Evolutionary conservation across 371 early-diverging fungal species (phyloP).

Genomic region (Chytridiales sp.): DNA sequence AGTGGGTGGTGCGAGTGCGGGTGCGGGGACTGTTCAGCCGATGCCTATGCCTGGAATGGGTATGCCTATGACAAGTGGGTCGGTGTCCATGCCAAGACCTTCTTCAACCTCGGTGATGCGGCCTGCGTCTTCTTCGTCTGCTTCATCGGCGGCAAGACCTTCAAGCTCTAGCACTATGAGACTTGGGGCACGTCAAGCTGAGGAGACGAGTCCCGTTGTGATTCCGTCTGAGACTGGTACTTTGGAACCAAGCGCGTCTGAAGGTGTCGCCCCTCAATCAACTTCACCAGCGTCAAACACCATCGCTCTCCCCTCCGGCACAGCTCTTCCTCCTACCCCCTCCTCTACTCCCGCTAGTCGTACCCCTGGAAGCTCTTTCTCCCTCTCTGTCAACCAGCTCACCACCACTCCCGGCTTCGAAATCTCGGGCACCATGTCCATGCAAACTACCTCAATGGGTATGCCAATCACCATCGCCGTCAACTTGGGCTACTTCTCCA

Average conservation of each 20-base stretch:
- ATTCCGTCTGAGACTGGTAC: too few species aligned
- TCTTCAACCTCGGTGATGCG: background rate
- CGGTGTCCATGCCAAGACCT: background rate
- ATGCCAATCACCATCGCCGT: background rate
- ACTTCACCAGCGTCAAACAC: too few species aligned
- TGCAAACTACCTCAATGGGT: too few species aligned
- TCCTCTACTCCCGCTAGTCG: too few species aligned
- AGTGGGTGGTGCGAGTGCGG: constrained; percentile 1
- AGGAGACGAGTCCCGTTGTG: too few species aligned
- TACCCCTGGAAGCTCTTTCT: too few species aligned
- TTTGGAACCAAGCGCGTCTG: too few species aligned
- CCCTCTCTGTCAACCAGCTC: constrained; percentile 17
- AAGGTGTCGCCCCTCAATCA: too few species aligned
- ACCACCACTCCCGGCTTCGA: constrained; percentile 20
- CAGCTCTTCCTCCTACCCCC: too few species aligned
- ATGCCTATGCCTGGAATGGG: background rate
- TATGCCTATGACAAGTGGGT: too few species aligned
- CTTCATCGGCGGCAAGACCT: background rate
- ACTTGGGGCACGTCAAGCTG: too few species aligned
- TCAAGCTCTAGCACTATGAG: too few species aligned
- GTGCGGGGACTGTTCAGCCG: background rate
- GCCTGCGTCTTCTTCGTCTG: background rate
- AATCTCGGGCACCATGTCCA: constrained; percentile 11
- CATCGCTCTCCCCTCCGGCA: background rate
- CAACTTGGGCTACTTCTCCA: background rate